These are phyloP conservation scores for Parafenestella ontariensis DNA, from an alignment of 2,329 filamentous ascomycete genomes.

Conservation along the genomic window DNA sequence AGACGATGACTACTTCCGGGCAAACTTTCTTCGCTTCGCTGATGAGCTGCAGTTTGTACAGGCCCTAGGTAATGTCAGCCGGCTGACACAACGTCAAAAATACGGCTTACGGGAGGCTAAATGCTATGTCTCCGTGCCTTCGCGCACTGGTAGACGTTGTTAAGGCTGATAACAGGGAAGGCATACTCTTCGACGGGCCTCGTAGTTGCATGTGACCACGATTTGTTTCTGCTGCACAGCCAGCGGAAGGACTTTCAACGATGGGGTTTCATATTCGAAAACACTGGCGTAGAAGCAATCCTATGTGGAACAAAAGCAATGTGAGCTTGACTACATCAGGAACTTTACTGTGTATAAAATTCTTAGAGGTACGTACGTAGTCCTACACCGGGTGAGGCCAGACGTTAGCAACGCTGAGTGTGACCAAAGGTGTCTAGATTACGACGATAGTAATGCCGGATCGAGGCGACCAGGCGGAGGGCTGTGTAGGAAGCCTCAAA, in stretches of 20 bases:
- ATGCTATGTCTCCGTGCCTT: neutral
- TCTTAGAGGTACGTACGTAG: constrained; percentile 34
- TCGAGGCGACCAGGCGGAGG: constrained; percentile 17
- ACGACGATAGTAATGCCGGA: constrained; percentile 19
- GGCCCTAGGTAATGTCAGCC: constrained; percentile 50
- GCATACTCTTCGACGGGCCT: constrained; percentile 70
- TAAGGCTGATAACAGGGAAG: neutral
- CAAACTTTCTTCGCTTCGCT: constrained; percentile 80
- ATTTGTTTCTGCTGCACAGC: constrained; percentile 95
- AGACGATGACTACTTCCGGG: constrained; percentile 81
- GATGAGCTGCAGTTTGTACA: constrained; percentile 85
- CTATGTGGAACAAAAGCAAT: constrained; percentile 45
- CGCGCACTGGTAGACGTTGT: neutral
- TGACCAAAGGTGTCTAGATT: neutral
- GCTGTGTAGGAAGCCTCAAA: constrained; percentile 29
- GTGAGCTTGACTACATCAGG: constrained; percentile 22
- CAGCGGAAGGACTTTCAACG: constrained; percentile 74
- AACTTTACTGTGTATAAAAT: neutral
- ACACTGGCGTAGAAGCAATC: constrained; percentile 96
- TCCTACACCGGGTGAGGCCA: constrained; percentile 32
- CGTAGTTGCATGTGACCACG: constrained; percentile 75
- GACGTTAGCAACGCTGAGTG: constrained; percentile 30
- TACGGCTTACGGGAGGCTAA: neutral
- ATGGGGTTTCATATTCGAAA: constrained; percentile 80
- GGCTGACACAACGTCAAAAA: constrained; percentile 11